These are phyloP conservation scores for Auricularia cornea DNA, from an alignment of 768 basidiomycete genomes.

Conservation along the genomic window DNA sequence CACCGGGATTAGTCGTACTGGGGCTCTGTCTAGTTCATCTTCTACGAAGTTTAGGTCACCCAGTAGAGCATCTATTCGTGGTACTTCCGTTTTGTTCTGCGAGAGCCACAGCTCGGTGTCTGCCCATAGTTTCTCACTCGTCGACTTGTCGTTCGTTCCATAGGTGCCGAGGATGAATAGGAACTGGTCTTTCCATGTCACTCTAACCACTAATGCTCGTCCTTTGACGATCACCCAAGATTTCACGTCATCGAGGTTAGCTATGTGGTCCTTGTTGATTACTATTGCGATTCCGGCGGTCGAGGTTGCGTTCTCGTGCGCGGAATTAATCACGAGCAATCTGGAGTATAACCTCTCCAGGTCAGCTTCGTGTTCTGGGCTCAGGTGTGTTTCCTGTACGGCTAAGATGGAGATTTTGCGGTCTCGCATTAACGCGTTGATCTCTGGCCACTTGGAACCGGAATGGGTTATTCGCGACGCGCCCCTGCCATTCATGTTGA, in stretches of 20 bases:
- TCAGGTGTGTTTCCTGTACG: neutral
- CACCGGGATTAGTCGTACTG: neutral
- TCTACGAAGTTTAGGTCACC: neutral
- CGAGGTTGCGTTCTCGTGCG: neutral
- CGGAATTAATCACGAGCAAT: neutral
- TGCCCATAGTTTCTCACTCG: neutral
- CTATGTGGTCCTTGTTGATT: neutral
- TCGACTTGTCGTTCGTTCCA: neutral
- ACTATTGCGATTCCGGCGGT: neutral
- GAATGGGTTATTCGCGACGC: too few species aligned
- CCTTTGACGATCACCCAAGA: neutral
- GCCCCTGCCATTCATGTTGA: too few species aligned
- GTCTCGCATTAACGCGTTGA: too few species aligned
- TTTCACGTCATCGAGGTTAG: neutral
- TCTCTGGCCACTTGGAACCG: too few species aligned
- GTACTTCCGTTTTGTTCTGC: neutral
- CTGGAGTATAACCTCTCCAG: neutral
- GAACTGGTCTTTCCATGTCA: neutral
- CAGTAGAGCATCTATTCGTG: neutral
- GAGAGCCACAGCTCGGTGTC: neutral
- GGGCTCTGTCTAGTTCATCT: neutral
- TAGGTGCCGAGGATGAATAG: neutral
- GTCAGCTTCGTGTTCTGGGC: neutral
- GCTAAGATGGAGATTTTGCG: too few species aligned
- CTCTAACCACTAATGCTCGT: neutral